These are phyloP conservation scores for Rhytidiadelphus loreus DNA, from an alignment of 225 moss, liverwort and hornwort species.

Conservation along the genomic window DNA sequence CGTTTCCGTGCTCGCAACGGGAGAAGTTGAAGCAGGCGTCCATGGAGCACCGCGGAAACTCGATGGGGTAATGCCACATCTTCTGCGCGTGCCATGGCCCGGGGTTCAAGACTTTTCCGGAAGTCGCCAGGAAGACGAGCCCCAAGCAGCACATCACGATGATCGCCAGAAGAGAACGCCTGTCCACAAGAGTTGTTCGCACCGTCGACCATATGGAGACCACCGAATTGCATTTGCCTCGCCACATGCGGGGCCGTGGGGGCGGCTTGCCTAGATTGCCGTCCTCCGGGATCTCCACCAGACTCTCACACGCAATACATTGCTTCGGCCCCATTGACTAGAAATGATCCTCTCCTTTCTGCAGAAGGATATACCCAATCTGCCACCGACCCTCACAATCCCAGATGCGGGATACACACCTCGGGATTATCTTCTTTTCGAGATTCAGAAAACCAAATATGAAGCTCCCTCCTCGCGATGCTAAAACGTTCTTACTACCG, in stretches of 20 bases:
- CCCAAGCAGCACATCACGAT: constrained; percentile 19
- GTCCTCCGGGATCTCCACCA: constrained; percentile 27
- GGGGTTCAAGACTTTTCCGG: not conserved
- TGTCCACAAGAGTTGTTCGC: constrained; percentile 3
- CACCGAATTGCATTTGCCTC: constrained; percentile 29
- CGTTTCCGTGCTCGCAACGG: constrained; percentile 47
- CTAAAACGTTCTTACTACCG: not conserved
- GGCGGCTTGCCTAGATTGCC: constrained; percentile 9
- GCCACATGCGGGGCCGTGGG: constrained; percentile 16
- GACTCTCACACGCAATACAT: constrained; percentile 17
- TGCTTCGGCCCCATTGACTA: constrained; percentile 26
- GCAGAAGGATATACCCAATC: not conserved
- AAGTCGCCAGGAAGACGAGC: not conserved
- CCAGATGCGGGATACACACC: not conserved
- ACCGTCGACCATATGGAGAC: constrained; percentile 13
- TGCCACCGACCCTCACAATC: not conserved
- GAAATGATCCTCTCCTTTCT: not conserved
- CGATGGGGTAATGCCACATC: constrained; percentile 56
- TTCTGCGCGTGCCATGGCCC: constrained; percentile 38
- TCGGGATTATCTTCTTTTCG: not conserved
- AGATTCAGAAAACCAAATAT: not conserved
- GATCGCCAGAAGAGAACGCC: constrained; percentile 15
- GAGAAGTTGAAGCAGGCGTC: constrained; percentile 69
- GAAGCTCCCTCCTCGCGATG: not conserved
- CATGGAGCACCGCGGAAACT: constrained; percentile 67